Base-by-base conservation (phyloP, 169 alveolate genomes). In the Theileria parva region DNA sequence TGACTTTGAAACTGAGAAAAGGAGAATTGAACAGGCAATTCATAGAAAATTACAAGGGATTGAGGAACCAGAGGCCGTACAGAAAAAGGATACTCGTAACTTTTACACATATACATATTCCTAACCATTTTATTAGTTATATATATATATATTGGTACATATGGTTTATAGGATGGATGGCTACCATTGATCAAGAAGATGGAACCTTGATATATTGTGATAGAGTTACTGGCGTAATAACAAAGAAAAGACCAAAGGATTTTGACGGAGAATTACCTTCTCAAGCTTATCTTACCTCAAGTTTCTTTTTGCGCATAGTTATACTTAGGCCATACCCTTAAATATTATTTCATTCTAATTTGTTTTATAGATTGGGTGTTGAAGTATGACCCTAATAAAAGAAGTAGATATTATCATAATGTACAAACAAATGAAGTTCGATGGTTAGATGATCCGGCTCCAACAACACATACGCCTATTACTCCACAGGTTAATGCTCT, bases 201-300 rank as follows among this genome's bases (percentile, higher is more conserved):
- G 88, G 88, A 3, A 73, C 88, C 2, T 68, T 81, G 25, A 72
- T 77, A 4, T 81, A 74, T 30, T 81, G 76, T 55, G 71, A 81
- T 79, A 81, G 76, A n/a, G 34, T 44, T 6, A 74, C 88, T 28
- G 88, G 88, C 0, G 5, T 75, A 12, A 81, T 57, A 68, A 81
- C 88, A n/a, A 81, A 81, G 64, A 77, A 15, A 63, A 66, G 81
- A 7, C 90, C 90, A 1, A 37, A 53, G 27, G 90, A 78, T 51
- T 75, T 77, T 68, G 90, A 77, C 34, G 90, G 90, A 34, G 68
- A 19, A 12, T 27, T 84, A 27, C 81, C 86, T 2, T 48, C 79
- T 19, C n/a, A 75, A 9, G 77, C 78, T 23, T 75, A 84, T 25
- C 66, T 81, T 0, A 81, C 85, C 17, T 80, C 88, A 21, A 75